Evolutionary conservation across 306 rosid species (phyloP), one percentile per base, ranked within the genome.

Genomic region (Malus sieversii): DNA sequence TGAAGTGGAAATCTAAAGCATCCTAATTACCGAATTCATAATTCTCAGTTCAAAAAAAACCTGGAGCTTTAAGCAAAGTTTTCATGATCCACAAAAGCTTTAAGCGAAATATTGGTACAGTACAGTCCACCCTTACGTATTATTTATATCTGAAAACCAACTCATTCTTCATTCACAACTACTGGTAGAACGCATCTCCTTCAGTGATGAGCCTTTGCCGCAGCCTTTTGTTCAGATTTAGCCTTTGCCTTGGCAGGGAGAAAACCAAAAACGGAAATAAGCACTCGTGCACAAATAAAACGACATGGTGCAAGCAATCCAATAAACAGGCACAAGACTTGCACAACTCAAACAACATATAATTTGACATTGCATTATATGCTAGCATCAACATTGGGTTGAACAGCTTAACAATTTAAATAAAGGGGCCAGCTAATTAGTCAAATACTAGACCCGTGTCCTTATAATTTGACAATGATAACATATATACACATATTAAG

Each of bases 201-300:
- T 90, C 80, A 93, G 87, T 91, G 98, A 81, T 87, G 96, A 83
- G 89, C 81, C 83, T 88, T 87, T 38, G 84, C 86, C 70, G 80
- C 91, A 38, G 62, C 29, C 62, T n/a, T 58, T 8, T 58, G 62
- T 58, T 58, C 62, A 58, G 90, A 90, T 76, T 91, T 92, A 8
- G 96, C 96, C 86, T 94, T 90, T 55, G 95, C 91, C 97, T 94
- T 71, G 42, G 91, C 66, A 70, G 65, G 58, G 64, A 73, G 19
- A 32, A 73, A 55, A 65, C 14, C 60, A 15, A 78, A 4, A 78
- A 4, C 76, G 71, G 57, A 78, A 55, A 45, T 68, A 32, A 75
- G 63, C 70, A 70, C 20, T 23, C 13, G 46, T 10, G 23, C 44
- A 55, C 66, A 33, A 45, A 11, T 8, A 7, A 13, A 25, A 55